phyloP scores from a whole-genome alignment of 345 rosid species.

The Linum trigynum region DNA sequence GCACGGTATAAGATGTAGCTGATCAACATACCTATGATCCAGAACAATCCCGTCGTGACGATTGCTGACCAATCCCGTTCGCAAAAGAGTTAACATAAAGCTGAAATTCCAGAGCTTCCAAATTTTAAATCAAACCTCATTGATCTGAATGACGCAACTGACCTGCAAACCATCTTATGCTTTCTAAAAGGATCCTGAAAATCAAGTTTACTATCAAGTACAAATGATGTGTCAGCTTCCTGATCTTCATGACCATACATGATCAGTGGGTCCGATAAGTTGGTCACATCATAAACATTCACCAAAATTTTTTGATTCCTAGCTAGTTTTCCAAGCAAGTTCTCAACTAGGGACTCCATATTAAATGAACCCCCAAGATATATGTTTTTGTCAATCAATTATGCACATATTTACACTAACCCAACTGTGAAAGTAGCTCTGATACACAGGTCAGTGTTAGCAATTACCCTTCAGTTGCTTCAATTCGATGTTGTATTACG shows the following conservation, averaged over 20 bases:
- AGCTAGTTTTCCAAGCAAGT: constrained; percentile 91
- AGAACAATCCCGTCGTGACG: too few relatives aligned
- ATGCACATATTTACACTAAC: not conserved
- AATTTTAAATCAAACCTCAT: not conserved
- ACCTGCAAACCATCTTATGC: too few relatives aligned
- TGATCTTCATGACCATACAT: too few relatives aligned
- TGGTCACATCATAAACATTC: too few relatives aligned
- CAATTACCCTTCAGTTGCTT: constrained; percentile 81
- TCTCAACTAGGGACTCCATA: constrained; percentile 96
- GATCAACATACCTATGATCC: constrained; percentile 36
- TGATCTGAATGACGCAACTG: constrained; percentile 1
- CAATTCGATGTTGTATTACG: constrained; percentile 62
- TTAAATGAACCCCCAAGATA: constrained; percentile 98
- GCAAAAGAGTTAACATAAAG: constrained; percentile 9
- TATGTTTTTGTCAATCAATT: constrained; percentile 32
- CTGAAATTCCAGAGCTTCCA: constrained; percentile 5
- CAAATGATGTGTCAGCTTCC: too few relatives aligned
- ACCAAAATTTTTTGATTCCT: constrained; percentile 87
- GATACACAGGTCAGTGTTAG: constrained; percentile 2
- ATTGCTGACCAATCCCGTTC: constrained; percentile 37
- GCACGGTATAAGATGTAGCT: too few relatives aligned
- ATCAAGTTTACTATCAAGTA: too few relatives aligned
- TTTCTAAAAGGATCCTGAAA: too few relatives aligned
- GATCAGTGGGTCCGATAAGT: too few relatives aligned
- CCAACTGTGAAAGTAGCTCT: not conserved